Base-by-base conservation (phyloP, 2,329 filamentous ascomycete species). In the Colletotrichum brevisporum region DNA sequence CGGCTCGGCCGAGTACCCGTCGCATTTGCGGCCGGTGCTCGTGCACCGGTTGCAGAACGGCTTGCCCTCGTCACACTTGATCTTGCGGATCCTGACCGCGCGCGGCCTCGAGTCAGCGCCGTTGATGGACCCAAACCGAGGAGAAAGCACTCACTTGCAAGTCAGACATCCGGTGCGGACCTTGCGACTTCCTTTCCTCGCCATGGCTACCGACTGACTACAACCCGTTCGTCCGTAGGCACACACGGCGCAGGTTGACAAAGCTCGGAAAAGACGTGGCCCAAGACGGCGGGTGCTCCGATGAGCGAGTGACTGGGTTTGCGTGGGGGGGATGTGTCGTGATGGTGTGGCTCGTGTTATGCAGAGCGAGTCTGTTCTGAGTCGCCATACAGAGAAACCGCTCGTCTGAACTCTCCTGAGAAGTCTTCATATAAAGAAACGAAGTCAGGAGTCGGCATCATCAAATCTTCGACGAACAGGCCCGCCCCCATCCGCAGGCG, bases 61-160 rank as follows among this genome's bases (percentile, higher is more conserved):
- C 64, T 85, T 87, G 15, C 76, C 78, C 75, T 89, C 86, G 70
- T 88, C 86, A 74, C 86, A 89, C 75, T 89, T 89, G 56, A 89
- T 83, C 64, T 85, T 85, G 56, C 86, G 84, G 52, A 85, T 82
- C 75, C 85, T 88, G 60, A 15, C 21, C 2, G 21, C 21, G 21
- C 21, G 5, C 16, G 4, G 16, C 4, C 48, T 24, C 21, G 18
- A 24, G 8, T 47, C n/a, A 50, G 18, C 31, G 16, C 3, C 5
- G 1, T 31, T 13, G 12, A 47, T 10, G n/a, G 31, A 36, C 5
- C n/a, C 4, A 24, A 24, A 24, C 21, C 21, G 21, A 24, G 21
- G 21, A 24, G 21, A 21, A 8, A 8, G 15, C 26, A 65, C 65
- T 71, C 72, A 86, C 85, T 87, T 87, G 84, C 86, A 88, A 51